phyloP scores from a whole-genome alignment of 2,329 filamentous ascomycete species.

The Trichoderma simmonsii region DNA sequence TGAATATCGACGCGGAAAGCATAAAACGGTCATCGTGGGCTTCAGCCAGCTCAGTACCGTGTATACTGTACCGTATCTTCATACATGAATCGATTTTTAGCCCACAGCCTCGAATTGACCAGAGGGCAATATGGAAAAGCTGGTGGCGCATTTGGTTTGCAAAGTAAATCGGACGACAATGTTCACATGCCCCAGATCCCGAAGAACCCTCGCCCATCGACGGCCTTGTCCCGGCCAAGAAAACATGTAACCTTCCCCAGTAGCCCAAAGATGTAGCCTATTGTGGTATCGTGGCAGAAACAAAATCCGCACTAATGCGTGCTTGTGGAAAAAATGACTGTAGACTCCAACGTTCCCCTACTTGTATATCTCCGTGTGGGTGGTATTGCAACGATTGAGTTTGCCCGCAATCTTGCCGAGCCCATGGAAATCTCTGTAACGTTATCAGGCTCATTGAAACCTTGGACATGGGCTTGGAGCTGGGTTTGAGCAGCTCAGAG shows the following conservation, averaged over 20 bases:
- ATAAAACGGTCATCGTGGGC: neutral
- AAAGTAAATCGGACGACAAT: neutral
- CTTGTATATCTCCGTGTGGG: neutral
- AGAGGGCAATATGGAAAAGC: too few relatives aligned
- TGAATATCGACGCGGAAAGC: neutral
- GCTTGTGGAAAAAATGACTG: neutral
- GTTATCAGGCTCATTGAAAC: neutral
- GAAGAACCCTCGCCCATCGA: neutral
- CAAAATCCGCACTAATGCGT: neutral
- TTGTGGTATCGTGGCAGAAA: neutral
- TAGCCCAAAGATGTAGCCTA: neutral
- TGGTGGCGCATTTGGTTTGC: too few relatives aligned
- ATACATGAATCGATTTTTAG: neutral
- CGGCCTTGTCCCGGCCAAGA: neutral
- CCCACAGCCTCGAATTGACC: neutral
- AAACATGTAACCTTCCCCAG: neutral
- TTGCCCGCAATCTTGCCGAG: constrained; percentile 16
- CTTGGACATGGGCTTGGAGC: neutral
- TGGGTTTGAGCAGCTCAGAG: neutral
- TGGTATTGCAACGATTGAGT: neutral
- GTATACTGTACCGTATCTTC: neutral
- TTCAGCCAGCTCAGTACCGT: neutral
- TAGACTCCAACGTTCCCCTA: neutral
- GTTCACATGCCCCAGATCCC: neutral
- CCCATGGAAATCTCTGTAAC: neutral